phyloP scores from a whole-genome alignment of 306 rosid species.

The Prunus mira region DNA sequence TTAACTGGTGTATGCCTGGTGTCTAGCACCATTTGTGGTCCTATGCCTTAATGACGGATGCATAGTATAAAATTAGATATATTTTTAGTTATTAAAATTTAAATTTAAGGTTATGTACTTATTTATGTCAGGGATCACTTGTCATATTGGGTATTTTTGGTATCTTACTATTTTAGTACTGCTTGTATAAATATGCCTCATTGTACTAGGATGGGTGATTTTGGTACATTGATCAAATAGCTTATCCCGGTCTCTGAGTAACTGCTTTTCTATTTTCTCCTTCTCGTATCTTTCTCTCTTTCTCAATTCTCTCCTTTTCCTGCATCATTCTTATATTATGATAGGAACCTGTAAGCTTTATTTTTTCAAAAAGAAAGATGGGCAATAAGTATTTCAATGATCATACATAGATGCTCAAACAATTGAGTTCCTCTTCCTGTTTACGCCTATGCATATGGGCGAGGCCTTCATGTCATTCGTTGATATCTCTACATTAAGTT shows the following conservation, averaged over 20 bases:
- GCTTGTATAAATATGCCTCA: background rate
- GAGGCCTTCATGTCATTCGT: too few species aligned
- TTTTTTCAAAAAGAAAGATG: too few species aligned
- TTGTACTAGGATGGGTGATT: background rate
- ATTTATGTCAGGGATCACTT: background rate
- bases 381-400: too few species aligned
- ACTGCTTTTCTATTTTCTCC: background rate
- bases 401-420: too few species aligned
- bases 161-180: background rate
- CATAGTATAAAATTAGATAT: background rate
- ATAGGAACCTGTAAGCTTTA: too few species aligned
- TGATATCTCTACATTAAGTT: too few species aligned
- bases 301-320: too few species aligned
- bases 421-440: too few species aligned
- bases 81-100: background rate
- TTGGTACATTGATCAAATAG: background rate
- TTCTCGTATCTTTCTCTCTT: background rate
- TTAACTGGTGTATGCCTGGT: background rate
- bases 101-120: background rate
- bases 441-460: too few species aligned
- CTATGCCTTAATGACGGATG: background rate
- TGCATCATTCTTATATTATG: too few species aligned
- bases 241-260: background rate
- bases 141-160: background rate
- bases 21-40: background rate